Evolutionary conservation across 2,329 filamentous ascomycete genomes (phyloP).

Genomic region (Fonsecaea monophora): DNA sequence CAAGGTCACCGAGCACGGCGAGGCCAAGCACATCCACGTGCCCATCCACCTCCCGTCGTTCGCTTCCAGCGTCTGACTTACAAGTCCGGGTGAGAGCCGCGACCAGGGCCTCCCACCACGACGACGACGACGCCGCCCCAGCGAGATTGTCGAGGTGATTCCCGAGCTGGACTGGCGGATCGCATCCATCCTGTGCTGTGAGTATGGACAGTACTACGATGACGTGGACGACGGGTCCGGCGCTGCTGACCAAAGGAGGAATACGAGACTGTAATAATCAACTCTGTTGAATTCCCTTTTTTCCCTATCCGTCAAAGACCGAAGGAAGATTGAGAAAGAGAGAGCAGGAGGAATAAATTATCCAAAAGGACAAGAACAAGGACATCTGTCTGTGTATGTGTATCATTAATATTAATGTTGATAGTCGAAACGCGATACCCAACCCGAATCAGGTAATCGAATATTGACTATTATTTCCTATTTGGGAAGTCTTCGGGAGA

Average conservation of each 20-base stretch:
- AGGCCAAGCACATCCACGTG: constrained; percentile 19
- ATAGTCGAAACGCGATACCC: too few relatives aligned
- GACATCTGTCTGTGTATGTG: too few relatives aligned
- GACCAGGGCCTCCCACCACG: not conserved
- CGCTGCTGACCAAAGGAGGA: not conserved
- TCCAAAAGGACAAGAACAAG: too few relatives aligned
- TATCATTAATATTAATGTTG: too few relatives aligned
- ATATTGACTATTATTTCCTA: too few relatives aligned
- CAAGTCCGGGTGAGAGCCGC: not conserved
- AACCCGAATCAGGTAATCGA: too few relatives aligned
- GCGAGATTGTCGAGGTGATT: not conserved
- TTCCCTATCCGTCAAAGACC: not conserved
- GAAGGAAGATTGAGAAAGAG: too few relatives aligned
- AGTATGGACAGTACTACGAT: not conserved
- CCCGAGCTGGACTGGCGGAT: constrained; percentile 6
- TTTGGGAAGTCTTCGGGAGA: too few relatives aligned
- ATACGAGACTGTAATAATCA: not conserved
- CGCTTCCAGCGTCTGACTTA: not conserved
- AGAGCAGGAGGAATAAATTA: too few relatives aligned
- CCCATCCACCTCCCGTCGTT: not conserved
- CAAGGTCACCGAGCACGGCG: constrained; percentile 33
- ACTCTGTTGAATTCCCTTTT: not conserved
- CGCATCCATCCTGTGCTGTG: not conserved
- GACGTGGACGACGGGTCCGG: not conserved
- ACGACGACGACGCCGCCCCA: not conserved